Evolutionary conservation across 2,329 filamentous ascomycete species (phyloP).

Genomic region (Xylaria arbuscula): DNA sequence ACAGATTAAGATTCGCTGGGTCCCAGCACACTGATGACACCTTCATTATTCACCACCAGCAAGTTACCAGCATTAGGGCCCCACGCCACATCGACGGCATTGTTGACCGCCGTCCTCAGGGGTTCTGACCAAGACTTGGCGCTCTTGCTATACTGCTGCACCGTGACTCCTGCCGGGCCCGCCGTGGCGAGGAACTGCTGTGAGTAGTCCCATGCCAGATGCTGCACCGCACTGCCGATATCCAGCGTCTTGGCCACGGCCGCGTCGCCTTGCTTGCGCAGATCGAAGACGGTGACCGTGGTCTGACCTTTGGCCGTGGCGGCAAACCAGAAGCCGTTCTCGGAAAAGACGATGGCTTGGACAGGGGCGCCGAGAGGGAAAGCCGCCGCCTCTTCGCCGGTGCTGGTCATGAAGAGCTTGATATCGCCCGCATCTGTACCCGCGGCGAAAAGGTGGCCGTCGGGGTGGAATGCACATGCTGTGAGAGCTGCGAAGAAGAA

Average conservation of each 20-base stretch:
- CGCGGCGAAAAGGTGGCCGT: slow-evolving; percentile 91
- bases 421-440: slow-evolving; percentile 84
- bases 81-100: slow-evolving; percentile 79
- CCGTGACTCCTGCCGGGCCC: slow-evolving; percentile 81
- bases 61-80: slow-evolving; percentile 78
- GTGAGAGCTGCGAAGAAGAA: slow-evolving; percentile 69
- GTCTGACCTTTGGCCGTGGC: slow-evolving; percentile 81
- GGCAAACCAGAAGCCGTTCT: slow-evolving; percentile 97
- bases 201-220: slow-evolving; percentile 90
- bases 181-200: slow-evolving; percentile 90
- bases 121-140: slow-evolving; percentile 91
- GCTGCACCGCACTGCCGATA: slow-evolving; percentile 79
- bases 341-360: slow-evolving; percentile 84
- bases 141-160: slow-evolving; percentile 90
- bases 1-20: slow-evolving; percentile 57
- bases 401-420: slow-evolving; percentile 89
- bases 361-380: slow-evolving; percentile 78
- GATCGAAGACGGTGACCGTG: slow-evolving; percentile 86
- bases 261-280: slow-evolving; percentile 89
- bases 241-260: slow-evolving; percentile 87
- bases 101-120: slow-evolving; percentile 76
- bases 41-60: slow-evolving; percentile 78
- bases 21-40: slow-evolving; percentile 75
- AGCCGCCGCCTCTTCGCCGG: slow-evolving; percentile 78
- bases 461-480: slow-evolving; percentile 88